phyloP scores from a whole-genome alignment of 768 basidiomycete genomes.

The Tricholomella constricta region DNA sequence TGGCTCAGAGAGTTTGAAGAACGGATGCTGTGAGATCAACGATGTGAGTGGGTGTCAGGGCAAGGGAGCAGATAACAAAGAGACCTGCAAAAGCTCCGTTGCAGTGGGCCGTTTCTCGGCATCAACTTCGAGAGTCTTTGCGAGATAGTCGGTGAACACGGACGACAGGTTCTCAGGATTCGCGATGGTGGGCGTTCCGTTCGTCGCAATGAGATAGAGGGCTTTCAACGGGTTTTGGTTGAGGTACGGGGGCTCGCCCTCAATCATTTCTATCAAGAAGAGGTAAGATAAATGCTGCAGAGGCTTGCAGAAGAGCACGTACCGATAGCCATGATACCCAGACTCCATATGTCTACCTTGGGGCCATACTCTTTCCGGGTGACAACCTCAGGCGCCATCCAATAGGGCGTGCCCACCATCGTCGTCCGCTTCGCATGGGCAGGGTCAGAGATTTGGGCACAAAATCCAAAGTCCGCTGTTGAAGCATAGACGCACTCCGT shows the following conservation, averaged over 20 bases:
- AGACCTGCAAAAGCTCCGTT: slow-evolving; percentile 73
- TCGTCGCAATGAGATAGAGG: slow-evolving; percentile 96
- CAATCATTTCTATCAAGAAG: slow-evolving; percentile 82
- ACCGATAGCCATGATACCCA: slow-evolving; percentile 97
- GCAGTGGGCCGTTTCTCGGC: slow-evolving; percentile 92
- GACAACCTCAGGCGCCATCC: slow-evolving; percentile 99
- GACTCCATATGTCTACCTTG: slow-evolving; percentile 97
- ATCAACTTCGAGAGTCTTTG: slow-evolving; percentile 89
- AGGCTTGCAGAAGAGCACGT: slow-evolving; percentile 24
- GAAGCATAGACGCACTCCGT: slow-evolving; percentile 5
- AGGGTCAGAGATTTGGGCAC: slow-evolving; percentile 92
- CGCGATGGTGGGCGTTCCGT: slow-evolving; percentile 94
- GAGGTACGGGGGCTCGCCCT: slow-evolving; percentile 94
- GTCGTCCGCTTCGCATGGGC: slow-evolving; percentile 91
- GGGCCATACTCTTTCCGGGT: slow-evolving; percentile 97
- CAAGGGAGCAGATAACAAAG: slow-evolving; percentile 14
- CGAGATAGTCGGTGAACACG: slow-evolving; percentile 88
- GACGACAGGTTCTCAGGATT: slow-evolving; percentile 77
- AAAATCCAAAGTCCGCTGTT: slow-evolving; percentile 97
- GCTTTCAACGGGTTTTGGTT: slow-evolving; percentile 98
- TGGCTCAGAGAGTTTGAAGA: slow-evolving; percentile 88
- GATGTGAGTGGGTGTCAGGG: slow-evolving; percentile 9
- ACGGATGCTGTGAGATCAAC: slow-evolving; percentile 62
- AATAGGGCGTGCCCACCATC: slow-evolving; percentile 98
- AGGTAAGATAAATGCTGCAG: slow-evolving; percentile 2